A percentile compares a stretch with the other conserved stretches of the same genome.
phyloP scores from a whole-genome alignment of 345 rosid species.

The Abelmoschus esculentus region DNA sequence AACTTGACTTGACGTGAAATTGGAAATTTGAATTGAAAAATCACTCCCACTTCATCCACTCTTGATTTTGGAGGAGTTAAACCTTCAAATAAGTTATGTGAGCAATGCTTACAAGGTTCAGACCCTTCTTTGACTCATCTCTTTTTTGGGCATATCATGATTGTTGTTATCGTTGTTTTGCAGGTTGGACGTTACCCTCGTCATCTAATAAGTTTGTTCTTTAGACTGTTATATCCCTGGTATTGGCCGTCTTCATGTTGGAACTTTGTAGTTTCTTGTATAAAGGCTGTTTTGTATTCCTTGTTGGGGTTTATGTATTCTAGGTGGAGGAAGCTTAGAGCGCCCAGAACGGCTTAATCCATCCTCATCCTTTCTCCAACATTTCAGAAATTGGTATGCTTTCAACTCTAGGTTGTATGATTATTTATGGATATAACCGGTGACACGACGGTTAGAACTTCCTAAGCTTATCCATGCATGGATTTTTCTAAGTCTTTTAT shows the following conservation, averaged over 20 bases:
- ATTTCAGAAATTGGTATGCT: not conserved
- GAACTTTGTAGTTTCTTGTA: conserved; percentile 70
- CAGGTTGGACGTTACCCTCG: conserved; percentile 95
- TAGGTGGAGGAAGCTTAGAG: conserved; percentile 43
- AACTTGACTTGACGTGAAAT: too few species aligned
- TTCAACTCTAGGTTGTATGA: not conserved
- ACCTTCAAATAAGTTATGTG: too few species aligned
- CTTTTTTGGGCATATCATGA: not conserved
- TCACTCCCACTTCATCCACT: too few species aligned
- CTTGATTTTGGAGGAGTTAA: too few species aligned
- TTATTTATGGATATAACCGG: conserved; percentile 1
- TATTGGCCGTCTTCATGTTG: conserved; percentile 99
- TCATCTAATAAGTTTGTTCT: conserved; percentile 89
- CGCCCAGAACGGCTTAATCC: conserved; percentile 24
- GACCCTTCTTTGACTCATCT: too few species aligned
- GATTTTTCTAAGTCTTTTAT: conserved; percentile 20
- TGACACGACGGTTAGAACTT: conserved; percentile 18
- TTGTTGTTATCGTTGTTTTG: not conserved
- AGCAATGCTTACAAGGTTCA: too few species aligned
- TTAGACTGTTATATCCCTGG: conserved; percentile 92
- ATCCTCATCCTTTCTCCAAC: not conserved
- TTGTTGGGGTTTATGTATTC: conserved; percentile 44
- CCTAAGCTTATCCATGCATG: conserved; percentile 25
- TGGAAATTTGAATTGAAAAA: too few species aligned
- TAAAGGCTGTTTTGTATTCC: conserved; percentile 49